Percentiles rank a stretch among this genome's conserved stretches.
Evolutionary conservation across 1,284 basidiomycete genomes (phyloP).

Genomic region (Heterobasidion parviporum): DNA sequence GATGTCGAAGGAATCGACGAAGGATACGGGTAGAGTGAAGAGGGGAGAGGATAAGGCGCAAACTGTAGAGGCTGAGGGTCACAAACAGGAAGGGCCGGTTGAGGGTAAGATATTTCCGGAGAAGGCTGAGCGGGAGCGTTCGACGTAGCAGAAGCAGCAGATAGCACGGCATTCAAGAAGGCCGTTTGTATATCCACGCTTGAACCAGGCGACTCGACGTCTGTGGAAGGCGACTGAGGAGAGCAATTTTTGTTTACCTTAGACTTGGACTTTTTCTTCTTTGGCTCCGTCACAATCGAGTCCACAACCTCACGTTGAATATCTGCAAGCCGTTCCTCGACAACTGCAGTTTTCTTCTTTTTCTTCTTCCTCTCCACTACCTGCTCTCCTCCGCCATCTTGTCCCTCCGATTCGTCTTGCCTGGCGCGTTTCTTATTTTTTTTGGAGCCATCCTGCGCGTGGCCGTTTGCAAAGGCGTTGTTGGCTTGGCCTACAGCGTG

Average conservation of each 20-base stretch:
- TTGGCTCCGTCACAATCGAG: slow-evolving; percentile 7
- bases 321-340: slow-evolving; percentile 2
- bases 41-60: slow-evolving; percentile 17
- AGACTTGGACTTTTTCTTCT: slow-evolving; percentile 26
- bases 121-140: slow-evolving; percentile 15
- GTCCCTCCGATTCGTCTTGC: slow-evolving; percentile 4
- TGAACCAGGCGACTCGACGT: slow-evolving; percentile 17
- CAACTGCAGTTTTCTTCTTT: slow-evolving; percentile 8
- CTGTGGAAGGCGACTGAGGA: slow-evolving; percentile 12
- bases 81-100: slow-evolving; percentile 9
- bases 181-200: slow-evolving; percentile 21
- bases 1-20: slow-evolving; percentile 23
- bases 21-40: slow-evolving; percentile 11
- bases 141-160: slow-evolving; percentile 16
- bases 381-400: slow-evolving; percentile 1
- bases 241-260: slow-evolving; percentile 26
- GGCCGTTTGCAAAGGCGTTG: slow-evolving; percentile 17
- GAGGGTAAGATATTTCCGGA: slow-evolving; percentile 13
- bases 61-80: slow-evolving; percentile 16
- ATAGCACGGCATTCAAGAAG: slow-evolving; percentile 40
- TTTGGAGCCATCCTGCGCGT: slow-evolving; percentile 20
- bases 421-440: slow-evolving; percentile 21
- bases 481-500: slow-evolving; percentile 35
- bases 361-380: slow-evolving; percentile 16
- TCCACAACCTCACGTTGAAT: slow-evolving; percentile 3